phyloP scores from a whole-genome alignment of 768 basidiomycete genomes.

The Tephrocybe rancida region DNA sequence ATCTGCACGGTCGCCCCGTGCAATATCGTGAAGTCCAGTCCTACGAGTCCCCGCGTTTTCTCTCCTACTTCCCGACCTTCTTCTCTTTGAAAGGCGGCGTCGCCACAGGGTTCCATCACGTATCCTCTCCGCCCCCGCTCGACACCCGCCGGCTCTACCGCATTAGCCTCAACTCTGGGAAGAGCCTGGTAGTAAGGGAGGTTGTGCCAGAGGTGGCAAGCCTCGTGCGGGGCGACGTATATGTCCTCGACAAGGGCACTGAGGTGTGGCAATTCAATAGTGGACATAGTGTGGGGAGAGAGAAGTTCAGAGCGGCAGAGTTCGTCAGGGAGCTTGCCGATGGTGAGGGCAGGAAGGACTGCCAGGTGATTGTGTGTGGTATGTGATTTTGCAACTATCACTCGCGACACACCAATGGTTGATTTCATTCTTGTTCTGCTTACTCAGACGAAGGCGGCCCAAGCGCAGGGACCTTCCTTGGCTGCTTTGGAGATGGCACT shows the following conservation, averaged over 20 bases:
- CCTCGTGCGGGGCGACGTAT: constrained; percentile 56
- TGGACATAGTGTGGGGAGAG: constrained; percentile 53
- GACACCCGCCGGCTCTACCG: constrained; percentile 53
- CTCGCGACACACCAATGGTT: background rate
- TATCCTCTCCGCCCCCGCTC: constrained; percentile 42
- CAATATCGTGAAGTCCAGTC: constrained; percentile 67
- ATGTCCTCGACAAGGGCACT: constrained; percentile 59
- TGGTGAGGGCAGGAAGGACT: constrained; percentile 38
- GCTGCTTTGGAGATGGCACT: constrained; percentile 42
- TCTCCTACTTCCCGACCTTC: constrained; percentile 53
- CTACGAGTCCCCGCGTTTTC: constrained; percentile 53
- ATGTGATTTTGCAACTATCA: constrained; percentile 12
- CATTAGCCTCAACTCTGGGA: constrained; percentile 37
- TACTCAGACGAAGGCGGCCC: constrained; percentile 53
- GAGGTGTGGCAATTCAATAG: constrained; percentile 60
- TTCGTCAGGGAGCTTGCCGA: constrained; percentile 51
- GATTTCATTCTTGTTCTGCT: background rate
- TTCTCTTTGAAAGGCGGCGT: constrained; percentile 48
- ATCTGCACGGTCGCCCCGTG: constrained; percentile 55
- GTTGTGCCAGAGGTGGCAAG: constrained; percentile 45
- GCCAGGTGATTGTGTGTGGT: constrained; percentile 54
- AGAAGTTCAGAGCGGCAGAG: constrained; percentile 63
- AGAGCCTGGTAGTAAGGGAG: constrained; percentile 48
- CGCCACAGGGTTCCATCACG: constrained; percentile 55
- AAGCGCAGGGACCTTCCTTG: constrained; percentile 49